These are phyloP conservation scores for Fusarium hostae DNA, from an alignment of 2,329 filamentous ascomycete genomes.

Conservation along the genomic window DNA sequence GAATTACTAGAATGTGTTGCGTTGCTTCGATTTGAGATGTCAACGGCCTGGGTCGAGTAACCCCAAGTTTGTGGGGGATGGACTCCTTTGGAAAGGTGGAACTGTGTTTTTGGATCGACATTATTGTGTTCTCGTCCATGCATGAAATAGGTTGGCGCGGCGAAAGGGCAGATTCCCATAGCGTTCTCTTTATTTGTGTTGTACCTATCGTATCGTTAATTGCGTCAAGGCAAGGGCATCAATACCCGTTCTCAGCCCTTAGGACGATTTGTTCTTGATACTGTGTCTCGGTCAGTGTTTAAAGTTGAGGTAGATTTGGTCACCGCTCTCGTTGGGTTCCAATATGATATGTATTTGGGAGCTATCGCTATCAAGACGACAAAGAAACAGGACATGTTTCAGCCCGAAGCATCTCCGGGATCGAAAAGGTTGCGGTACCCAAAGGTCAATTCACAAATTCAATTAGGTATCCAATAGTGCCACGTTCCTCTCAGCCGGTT, in stretches of 20 bases:
- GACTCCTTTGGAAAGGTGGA: slow-evolving; percentile 14
- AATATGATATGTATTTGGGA: not conserved
- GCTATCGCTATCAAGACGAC: not conserved
- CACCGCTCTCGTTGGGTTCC: not conserved
- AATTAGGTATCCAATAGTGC: not conserved
- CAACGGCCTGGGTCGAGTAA: not conserved
- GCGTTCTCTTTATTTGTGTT: slow-evolving; percentile 37
- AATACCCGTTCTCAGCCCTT: slow-evolving; percentile 6
- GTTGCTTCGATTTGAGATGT: slow-evolving; percentile 2
- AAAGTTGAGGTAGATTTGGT: not conserved
- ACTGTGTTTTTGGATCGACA: slow-evolving; percentile 25
- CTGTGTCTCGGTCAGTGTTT: not conserved
- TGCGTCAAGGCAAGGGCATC: slow-evolving; percentile 9
- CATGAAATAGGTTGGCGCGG: slow-evolving; percentile 39
- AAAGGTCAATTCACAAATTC: not conserved
- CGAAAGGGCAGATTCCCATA: slow-evolving; percentile 42
- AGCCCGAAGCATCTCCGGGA: not conserved
- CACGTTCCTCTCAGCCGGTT: slow-evolving; percentile 2
- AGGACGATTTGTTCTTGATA: not conserved
- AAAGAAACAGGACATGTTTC: not conserved
- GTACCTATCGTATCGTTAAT: slow-evolving; percentile 22
- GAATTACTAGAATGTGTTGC: not conserved
- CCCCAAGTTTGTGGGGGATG: not conserved
- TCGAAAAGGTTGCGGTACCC: not conserved
- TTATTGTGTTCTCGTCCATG: slow-evolving; percentile 30